Evolutionary conservation across 1,139 yeast species (phyloP), one percentile per base, ranked within the genome.

Genomic region (Zygosaccharomyces sapae): DNA sequence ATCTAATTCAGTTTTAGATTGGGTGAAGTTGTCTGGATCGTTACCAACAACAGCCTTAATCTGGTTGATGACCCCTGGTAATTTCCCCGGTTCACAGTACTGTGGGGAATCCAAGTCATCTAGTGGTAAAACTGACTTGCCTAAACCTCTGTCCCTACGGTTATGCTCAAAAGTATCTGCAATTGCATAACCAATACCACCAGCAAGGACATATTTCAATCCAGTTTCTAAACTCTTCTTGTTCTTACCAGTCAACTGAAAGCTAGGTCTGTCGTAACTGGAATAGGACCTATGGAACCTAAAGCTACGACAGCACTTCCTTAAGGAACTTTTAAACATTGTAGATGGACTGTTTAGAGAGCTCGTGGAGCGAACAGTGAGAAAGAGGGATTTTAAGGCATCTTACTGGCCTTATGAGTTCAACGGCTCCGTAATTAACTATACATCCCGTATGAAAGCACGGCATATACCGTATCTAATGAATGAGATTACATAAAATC

Each of bases 401-500:
- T 16, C 16, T 16, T 16, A 16, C 16, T 16, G 16, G 16, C 16
- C 16, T 16, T n/a, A n/a, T n/a, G 27, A 24, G 27, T 24, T 31
- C 7, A 31, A 31, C 34, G 13, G n/a, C 19, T 8, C 18, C 10
- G 34, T 9, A 3, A n/a, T 31, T 31, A 31, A 31, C 18, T 31
- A 31, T 13, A 31, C 16, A 31, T 13, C 8, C 19, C 34, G 34
- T 13, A 31, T 31, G 34, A n/a, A 31, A 12, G 19, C 18, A 31
- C 16, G 34, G 34, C 18, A 16, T 31, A 12, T 13, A 13, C 19
- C 8, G 19, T 4, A 13, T 31, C 34, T 31, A 31, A 12, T 13
- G 34, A 31, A 13, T 31, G 13, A 25, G 22, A 24, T 22, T 41
- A 90, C 98, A 90, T 90, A 70, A 90, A 90, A 69, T 92, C 97